Base-by-base conservation (phyloP, 768 basidiomycete genomes). In the Xerocomellus dryophilus region DNA sequence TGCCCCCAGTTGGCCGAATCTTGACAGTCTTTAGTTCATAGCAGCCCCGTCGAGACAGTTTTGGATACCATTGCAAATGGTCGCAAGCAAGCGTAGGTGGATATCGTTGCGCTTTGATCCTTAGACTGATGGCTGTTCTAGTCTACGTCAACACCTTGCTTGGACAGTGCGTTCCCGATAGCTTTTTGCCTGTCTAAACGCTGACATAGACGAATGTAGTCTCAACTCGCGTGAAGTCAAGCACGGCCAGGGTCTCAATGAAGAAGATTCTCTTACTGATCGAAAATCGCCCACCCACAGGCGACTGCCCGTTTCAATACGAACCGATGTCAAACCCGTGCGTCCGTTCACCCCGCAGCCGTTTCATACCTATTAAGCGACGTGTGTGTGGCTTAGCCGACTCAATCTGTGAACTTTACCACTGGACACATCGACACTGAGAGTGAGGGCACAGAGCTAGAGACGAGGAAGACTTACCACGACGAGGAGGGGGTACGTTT, bases 51-150 rank as follows among this genome's bases (percentile, higher is more conserved):
- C 61, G 10, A 58, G 36, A 32, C 62, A 34, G 12, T 51, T 44
- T 46, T 71, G 70, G 68, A 34, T 70, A 41, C 57, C 61, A 11
- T 14, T 70, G 2, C 66, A 70, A 48, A 71, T 70, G 70, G 18
- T 61, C 4, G 23, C 58, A 9, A 39, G 59, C 53, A 71, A 67
- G 41, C 0, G 68, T 66, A 38, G 18, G 70, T 51, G 9, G 17
- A n/a, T 6, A 4, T 17, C 2, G 10, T 6, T 17, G 1, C 5
- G 3, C 7, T 14, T 8, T 15, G 2, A 46, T 31, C 21, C 18
- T n/a, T 17, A 8, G 5, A 21, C 50, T 59, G 25, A 62, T 21
- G 1, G n/a, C 14, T 5, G 2, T 46, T 18, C n/a, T 39, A 70
- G 68, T 71, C 23, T 64, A 66, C 18, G 57, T 68, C 31, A 70